Conservation (phyloP, 1,284 basidiomycete species). For the Tilletia horrida region DNA sequence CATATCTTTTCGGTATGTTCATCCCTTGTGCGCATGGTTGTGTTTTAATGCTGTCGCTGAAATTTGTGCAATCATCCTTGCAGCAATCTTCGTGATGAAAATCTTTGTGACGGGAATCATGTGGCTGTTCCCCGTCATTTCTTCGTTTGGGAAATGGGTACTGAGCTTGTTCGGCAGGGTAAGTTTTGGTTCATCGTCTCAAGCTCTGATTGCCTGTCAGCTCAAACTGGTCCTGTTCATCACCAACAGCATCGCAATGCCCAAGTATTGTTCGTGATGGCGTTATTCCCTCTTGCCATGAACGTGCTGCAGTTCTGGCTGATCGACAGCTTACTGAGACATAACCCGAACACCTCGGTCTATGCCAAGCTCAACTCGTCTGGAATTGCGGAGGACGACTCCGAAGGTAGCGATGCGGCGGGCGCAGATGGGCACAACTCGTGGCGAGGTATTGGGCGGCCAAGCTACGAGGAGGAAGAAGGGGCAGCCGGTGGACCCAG, state of each 20-base stretch:
- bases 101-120: slow-evolving; percentile 73
- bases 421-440: not conserved
- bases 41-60: slow-evolving; percentile 55
- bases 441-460: not conserved
- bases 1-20: slow-evolving; percentile 71
- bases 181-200: slow-evolving; percentile 36
- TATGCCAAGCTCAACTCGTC: slow-evolving; percentile 30
- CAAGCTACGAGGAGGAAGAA: slow-evolving; percentile 14
- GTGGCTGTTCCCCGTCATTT: slow-evolving; percentile 65
- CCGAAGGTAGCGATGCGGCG: not conserved
- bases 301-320: slow-evolving; percentile 57
- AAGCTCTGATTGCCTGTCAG: not conserved
- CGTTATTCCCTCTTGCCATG: slow-evolving; percentile 87
- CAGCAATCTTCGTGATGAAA: slow-evolving; percentile 71
- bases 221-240: not conserved
- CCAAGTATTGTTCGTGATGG: slow-evolving; percentile 66
- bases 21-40: not conserved
- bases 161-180: slow-evolving; percentile 69
- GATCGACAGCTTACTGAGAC: slow-evolving; percentile 49
- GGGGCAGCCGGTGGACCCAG: not conserved
- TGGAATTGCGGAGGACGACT: not conserved
- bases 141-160: slow-evolving; percentile 73
- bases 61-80: not conserved
- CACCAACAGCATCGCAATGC: slow-evolving; percentile 20
- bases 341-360: slow-evolving; percentile 41